Percentiles rank a stretch among this genome's conserved stretches.
phyloP scores from a whole-genome alignment of 2,329 filamentous ascomycete species.

The Ceratocystis cubensis region DNA sequence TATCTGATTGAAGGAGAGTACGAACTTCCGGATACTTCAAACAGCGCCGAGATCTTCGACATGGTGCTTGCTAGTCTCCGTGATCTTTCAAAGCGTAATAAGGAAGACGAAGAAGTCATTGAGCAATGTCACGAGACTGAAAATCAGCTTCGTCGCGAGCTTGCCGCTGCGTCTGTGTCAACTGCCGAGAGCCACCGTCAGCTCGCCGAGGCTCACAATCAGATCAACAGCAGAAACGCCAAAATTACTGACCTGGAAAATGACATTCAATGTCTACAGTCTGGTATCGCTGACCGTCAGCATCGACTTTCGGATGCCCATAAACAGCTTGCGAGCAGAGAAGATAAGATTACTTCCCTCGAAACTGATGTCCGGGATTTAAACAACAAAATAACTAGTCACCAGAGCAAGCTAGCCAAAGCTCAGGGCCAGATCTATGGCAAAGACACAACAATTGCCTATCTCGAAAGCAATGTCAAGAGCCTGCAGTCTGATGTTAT shows the following conservation, averaged over 20 bases:
- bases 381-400: constrained; percentile 36
- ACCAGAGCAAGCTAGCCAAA: constrained; percentile 33
- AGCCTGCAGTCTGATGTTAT: constrained; percentile 40
- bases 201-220: constrained; percentile 28
- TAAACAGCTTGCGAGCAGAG: constrained; percentile 29
- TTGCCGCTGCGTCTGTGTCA: constrained; percentile 39
- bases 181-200: constrained; percentile 38
- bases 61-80: constrained; percentile 41
- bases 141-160: constrained; percentile 43
- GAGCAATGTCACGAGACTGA: constrained; percentile 50
- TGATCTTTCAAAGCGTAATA: constrained; percentile 35
- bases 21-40: constrained; percentile 38
- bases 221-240: constrained; percentile 31
- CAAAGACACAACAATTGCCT: constrained; percentile 31
- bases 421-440: constrained; percentile 29
- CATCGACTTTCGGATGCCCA: constrained; percentile 31
- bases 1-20: constrained; percentile 49
- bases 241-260: constrained; percentile 38
- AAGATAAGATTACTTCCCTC: constrained; percentile 34
- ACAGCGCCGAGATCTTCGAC: constrained; percentile 44
- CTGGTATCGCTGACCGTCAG: constrained; percentile 36
- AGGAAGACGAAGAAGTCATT: constrained; percentile 41
- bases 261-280: constrained; percentile 38
- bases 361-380: constrained; percentile 40
- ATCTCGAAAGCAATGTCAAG: constrained; percentile 39